Percentiles rank a stretch among this genome's conserved stretches.
Conservation (phyloP, 192 early-diverging fungal species). For the Coemansia sp. region DNA sequence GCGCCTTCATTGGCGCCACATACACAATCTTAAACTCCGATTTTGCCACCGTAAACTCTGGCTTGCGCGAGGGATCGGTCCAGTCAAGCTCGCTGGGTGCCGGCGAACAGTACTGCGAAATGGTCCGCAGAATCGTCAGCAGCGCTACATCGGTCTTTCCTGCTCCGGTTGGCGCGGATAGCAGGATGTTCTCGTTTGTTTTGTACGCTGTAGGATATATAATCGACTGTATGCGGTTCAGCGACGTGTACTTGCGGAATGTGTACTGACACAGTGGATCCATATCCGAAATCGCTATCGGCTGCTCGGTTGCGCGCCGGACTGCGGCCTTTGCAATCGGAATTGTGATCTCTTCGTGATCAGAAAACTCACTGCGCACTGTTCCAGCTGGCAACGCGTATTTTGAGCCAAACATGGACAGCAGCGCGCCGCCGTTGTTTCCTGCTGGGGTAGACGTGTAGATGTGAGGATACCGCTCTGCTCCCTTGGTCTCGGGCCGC, state of each 20-base stretch:
- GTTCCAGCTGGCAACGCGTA: constrained; percentile 81
- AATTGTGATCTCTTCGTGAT: constrained; percentile 91
- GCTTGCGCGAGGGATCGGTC: constrained; percentile 26
- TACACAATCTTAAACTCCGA: constrained; percentile 98
- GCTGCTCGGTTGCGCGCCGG: constrained; percentile 61
- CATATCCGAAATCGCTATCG: constrained; percentile 67
- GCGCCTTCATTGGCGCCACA: constrained; percentile 97
- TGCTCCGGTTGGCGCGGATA: constrained; percentile 97
- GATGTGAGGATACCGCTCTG: constrained; percentile 73
- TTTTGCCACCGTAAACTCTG: constrained; percentile 64
- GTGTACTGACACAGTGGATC: constrained; percentile 73
- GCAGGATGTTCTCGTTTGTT: constrained; percentile 97
- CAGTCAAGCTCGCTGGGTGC: constrained; percentile 44
- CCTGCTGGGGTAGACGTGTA: constrained; percentile 60
- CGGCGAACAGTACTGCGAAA: constrained; percentile 72
- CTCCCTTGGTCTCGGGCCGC: constrained; percentile 16
- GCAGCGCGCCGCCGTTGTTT: constrained; percentile 59
- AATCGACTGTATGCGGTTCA: constrained; percentile 96
- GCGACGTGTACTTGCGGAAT: constrained; percentile 80
- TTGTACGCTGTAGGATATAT: constrained; percentile 91
- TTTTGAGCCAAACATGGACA: constrained; percentile 76
- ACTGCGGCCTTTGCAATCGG: constrained; percentile 74
- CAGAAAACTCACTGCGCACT: constrained; percentile 65
- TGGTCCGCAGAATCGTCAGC: constrained; percentile 82
- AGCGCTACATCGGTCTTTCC: constrained; percentile 98